phyloP scores from a whole-genome alignment of 225 moss, liverwort and hornwort genomes.

The Takakia lepidozioides region DNA sequence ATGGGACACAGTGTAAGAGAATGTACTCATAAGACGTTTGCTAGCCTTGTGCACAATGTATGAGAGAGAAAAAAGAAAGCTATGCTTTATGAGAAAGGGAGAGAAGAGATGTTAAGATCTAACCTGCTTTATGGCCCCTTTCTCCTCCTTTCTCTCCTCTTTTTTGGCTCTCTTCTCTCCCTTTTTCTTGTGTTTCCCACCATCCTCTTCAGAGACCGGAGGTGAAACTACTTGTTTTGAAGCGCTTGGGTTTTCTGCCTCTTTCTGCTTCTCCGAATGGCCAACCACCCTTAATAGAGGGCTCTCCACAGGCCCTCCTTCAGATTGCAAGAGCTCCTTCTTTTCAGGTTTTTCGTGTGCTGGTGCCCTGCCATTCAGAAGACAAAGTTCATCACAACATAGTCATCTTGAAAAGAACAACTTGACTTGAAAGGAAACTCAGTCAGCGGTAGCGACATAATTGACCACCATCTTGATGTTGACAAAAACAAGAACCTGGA shows the following conservation, averaged over 20 bases:
- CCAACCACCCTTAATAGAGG: constrained; percentile 21
- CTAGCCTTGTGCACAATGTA: too few species aligned
- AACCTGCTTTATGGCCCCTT: constrained; percentile 40
- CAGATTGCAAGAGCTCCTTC: constrained; percentile 36
- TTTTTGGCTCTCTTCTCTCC: constrained; percentile 45
- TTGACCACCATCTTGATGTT: too few species aligned
- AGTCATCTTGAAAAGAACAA: background rate
- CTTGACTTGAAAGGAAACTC: background rate
- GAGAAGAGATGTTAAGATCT: background rate
- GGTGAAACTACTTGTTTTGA: constrained; percentile 14
- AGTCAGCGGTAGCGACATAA: too few species aligned
- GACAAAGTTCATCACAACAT: too few species aligned
- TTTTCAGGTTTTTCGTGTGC: constrained; percentile 36
- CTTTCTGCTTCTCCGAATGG: constrained; percentile 19
- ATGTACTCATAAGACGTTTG: too few species aligned
- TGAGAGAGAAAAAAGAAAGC: too few species aligned
- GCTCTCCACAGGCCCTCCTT: constrained; percentile 17
- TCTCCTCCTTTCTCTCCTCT: constrained; percentile 41
- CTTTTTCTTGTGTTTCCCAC: constrained; percentile 33
- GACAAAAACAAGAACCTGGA: too few species aligned
- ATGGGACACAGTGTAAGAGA: too few species aligned
- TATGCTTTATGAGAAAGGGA: too few species aligned
- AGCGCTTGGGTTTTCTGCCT: constrained; percentile 9
- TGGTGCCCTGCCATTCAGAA: constrained; percentile 18
- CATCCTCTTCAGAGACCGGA: constrained; percentile 15